Conservation (phyloP, 2,329 filamentous ascomycete genomes). For the Metarhizium guizhouense region DNA sequence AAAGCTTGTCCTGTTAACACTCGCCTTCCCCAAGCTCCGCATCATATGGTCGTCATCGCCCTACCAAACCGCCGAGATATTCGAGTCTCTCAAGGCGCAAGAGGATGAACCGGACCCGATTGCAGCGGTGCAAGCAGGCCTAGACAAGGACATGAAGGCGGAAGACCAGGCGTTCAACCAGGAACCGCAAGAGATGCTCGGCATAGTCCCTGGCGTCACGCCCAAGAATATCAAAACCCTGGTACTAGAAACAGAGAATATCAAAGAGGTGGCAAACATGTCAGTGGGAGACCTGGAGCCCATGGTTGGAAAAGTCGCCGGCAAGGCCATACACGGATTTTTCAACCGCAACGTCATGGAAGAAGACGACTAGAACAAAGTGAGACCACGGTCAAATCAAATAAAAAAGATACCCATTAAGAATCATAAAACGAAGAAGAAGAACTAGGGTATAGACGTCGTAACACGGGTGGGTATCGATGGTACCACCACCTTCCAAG, state of each 20-base stretch:
- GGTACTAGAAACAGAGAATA: conserved; percentile 62
- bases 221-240: conserved; percentile 68
- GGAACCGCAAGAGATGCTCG: conserved; percentile 84
- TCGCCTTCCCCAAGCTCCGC: conserved; percentile 81
- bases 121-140: conserved; percentile 71
- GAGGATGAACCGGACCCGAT: conserved; percentile 86
- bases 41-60: conserved; percentile 92
- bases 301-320: conserved; percentile 66
- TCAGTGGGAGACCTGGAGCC: conserved; percentile 60
- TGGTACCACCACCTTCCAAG: neutral
- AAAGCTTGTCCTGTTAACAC: conserved; percentile 83
- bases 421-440: neutral
- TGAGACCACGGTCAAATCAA: neutral
- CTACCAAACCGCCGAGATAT: conserved; percentile 96
- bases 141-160: conserved; percentile 47
- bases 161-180: conserved; percentile 70
- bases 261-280: conserved; percentile 83
- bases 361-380: conserved; percentile 26
- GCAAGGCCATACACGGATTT: conserved; percentile 68
- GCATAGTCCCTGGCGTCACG: conserved; percentile 74
- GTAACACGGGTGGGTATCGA: neutral
- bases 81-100: conserved; percentile 83
- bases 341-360: conserved; percentile 61
- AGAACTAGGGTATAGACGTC: conserved; percentile 4
- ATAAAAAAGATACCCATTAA: conserved; percentile 7